Base-by-base conservation (phyloP, 495 filamentous ascomycete genomes). In the Trichoderma reesei region DNA sequence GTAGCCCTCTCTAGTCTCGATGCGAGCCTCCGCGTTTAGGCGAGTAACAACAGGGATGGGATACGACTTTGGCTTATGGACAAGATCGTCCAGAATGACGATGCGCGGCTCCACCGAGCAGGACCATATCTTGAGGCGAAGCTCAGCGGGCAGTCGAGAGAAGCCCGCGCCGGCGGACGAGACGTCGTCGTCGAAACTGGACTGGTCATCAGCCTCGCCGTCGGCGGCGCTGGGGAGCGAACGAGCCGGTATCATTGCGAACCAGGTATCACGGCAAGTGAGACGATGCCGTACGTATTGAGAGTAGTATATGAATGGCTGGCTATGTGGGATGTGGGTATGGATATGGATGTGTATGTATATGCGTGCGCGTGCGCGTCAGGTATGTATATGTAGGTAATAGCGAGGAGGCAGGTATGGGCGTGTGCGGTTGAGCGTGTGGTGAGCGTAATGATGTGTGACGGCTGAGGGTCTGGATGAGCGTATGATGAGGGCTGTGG, bases 21-120 rank as follows among this genome's bases (percentile, higher is more conserved):
- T 63, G 5, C 61, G 61, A 41, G 61, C 38, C 31, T 63, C 61
- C 3, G 38, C 39, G 41, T 63, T 63, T 16, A 63, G 18, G 31
- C 38, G 61, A 42, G 61, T 63, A 18, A 63, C 41, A n/a, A 46
- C 41, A 34, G 61, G 61, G 39, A 63, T 41, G 4, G 41, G 61
- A 38, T 63, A 46, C 31, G 61, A 31, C 6, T 36, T 44, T 34
- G 31, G 39, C 31, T 44, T 46, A n/a, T 63, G 39, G 41, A 63
- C 41, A 42, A 63, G 61, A 46, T 63, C 61, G 61, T 63, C 41
- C 5, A 63, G 41, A 16, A 63, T 41, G 41, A 63, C 39, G 39
- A 63, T 42, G 3, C 61, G 61, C 18, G 61, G 61, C 41, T 63
- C 61, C 31, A 63, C 41, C 16, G 61, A 41, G 26, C 61, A 63